Evolutionary conservation across 2,329 filamentous ascomycete genomes (phyloP), one percentile per base, ranked within the genome.

Genomic region (Metarhizium album): DNA sequence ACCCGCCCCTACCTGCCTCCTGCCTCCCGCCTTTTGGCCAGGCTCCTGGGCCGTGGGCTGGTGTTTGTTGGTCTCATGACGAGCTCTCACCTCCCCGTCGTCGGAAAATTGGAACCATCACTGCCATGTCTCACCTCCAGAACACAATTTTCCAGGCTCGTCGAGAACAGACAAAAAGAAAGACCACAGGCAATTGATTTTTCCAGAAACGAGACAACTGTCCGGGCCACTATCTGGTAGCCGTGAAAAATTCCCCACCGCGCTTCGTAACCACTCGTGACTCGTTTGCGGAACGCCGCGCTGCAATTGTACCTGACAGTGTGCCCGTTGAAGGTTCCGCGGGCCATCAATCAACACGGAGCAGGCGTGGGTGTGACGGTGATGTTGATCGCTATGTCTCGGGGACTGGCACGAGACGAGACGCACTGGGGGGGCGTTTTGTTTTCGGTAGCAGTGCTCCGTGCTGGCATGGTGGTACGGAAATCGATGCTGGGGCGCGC

Each of bases 331-430:
- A 13, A 35, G 14, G 11, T 35, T 13, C 33, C 11, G 11, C 33
- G 16, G 35, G 40, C 40, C 47, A 43, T 27, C 37, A 24, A 14
- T 7, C 37, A 24, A 14, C 11, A 35, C 14, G 14, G 33, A 35
- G 33, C 16, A 8, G 42, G 33, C 31, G 42, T 45, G 22, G n/a
- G 11, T 29, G 27, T 29, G 27, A 2, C 11, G 27, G 27, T 29
- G 27, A 29, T 46, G 48, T 29, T 45, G 31, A 46, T 50, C 33
- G 42, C 20, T 46, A 35, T 50, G 48, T 50, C 48, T 50, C 47
- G 40, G 55, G 54, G 45, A 47, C n/a, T n/a, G n/a, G n/a, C n/a
- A n/a, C n/a, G n/a, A n/a, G n/a, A n/a, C n/a, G n/a, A n/a, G n/a
- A n/a, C n/a, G n/a, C n/a, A n/a, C n/a, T n/a, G n/a, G n/a, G n/a